phyloP scores from a whole-genome alignment of 805 yeast genomes.

The Candida berthetii region DNA sequence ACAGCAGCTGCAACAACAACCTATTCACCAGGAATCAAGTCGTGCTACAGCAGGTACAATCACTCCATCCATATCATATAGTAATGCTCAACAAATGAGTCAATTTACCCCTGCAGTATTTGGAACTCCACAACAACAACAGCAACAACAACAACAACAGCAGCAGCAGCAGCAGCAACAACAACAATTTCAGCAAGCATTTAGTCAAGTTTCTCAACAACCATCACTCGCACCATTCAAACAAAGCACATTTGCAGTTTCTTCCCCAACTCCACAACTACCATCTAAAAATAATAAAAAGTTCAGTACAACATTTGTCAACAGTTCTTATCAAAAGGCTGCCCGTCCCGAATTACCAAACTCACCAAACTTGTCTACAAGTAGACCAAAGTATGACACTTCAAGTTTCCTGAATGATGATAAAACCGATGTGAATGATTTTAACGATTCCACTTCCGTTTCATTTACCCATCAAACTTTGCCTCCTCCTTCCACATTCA shows the following conservation, averaged over 20 bases:
- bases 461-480: conserved; percentile 11
- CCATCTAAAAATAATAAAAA: conserved; percentile 7
- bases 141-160: conserved; percentile 4
- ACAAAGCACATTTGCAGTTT: background rate
- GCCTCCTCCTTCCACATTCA: conserved; percentile 2
- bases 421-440: conserved; percentile 14
- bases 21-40: background rate
- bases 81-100: background rate
- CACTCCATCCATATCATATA: background rate
- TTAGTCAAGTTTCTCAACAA: background rate
- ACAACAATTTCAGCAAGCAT: background rate
- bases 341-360: conserved; percentile 1
- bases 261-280: conserved; percentile 1
- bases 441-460: conserved; percentile 11
- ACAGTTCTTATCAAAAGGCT: background rate
- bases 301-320: conserved; percentile 4
- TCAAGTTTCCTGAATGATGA: conserved; percentile 15
- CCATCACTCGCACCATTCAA: conserved; percentile 2
- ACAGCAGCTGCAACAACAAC: background rate
- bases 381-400: conserved; percentile 8
- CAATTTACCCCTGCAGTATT: background rate
- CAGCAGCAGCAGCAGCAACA: conserved; percentile 5
- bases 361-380: conserved; percentile 6
- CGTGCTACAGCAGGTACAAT: background rate
- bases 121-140: conserved; percentile 8